Conservation (phyloP, 805 yeast genomes). For the Ogataea allantospora region DNA sequence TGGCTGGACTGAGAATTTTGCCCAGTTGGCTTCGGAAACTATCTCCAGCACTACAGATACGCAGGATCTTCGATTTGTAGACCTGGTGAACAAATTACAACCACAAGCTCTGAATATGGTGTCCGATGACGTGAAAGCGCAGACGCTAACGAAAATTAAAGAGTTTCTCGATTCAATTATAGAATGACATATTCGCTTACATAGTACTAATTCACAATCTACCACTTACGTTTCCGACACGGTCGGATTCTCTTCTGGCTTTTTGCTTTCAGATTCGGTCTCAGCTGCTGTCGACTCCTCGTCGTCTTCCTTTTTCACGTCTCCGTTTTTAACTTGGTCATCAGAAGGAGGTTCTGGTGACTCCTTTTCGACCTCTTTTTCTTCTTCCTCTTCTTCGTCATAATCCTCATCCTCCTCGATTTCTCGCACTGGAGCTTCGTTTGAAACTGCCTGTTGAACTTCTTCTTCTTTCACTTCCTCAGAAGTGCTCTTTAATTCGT, state of each 20-base stretch:
- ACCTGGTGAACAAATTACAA: slow-evolving; percentile 50
- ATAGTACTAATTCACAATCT: slow-evolving; percentile 3
- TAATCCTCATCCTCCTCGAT: slow-evolving; percentile 39
- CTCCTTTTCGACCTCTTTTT: slow-evolving; percentile 4
- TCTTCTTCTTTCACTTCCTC: slow-evolving; percentile 18
- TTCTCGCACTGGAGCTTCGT: slow-evolving; percentile 33
- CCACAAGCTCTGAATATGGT: slow-evolving; percentile 69
- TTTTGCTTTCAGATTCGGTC: neutral
- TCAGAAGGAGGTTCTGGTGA: neutral
- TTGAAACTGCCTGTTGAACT: slow-evolving; percentile 15
- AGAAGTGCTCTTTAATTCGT: slow-evolving; percentile 20
- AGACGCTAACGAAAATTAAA: slow-evolving; percentile 55
- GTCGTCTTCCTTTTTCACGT: neutral
- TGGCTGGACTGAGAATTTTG: slow-evolving; percentile 84
- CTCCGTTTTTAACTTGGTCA: neutral
- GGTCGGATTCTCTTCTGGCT: neutral
- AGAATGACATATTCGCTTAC: slow-evolving; percentile 24
- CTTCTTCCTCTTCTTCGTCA: slow-evolving; percentile 30
- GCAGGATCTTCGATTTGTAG: slow-evolving; percentile 45
- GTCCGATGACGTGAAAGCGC: slow-evolving; percentile 62
- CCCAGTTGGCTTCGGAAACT: slow-evolving; percentile 50
- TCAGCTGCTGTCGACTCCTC: neutral
- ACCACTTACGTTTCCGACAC: neutral
- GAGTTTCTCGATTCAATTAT: slow-evolving; percentile 54
- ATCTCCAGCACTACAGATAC: slow-evolving; percentile 31